Evolutionary conservation across 495 filamentous ascomycete species (phyloP).

Genomic region (Penicillium simplicissimum): DNA sequence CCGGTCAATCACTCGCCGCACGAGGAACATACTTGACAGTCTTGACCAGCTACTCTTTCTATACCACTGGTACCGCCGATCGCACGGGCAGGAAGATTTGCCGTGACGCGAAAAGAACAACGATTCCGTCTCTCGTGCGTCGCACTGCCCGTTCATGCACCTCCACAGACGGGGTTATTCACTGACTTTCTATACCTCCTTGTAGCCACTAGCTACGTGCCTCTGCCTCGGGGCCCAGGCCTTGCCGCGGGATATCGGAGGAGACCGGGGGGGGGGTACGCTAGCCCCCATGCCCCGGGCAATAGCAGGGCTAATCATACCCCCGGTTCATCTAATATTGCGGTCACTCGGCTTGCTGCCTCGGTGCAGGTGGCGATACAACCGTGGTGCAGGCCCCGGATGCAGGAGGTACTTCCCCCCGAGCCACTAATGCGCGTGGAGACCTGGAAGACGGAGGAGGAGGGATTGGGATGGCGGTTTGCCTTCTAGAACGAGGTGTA

Average conservation of each 20-base stretch:
- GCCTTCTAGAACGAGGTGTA: slow-evolving; percentile 30
- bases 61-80: background rate
- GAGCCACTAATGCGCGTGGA: slow-evolving; percentile 37
- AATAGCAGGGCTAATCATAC: background rate
- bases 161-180: background rate
- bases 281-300: background rate
- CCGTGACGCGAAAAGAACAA: background rate
- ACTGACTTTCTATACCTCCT: too few relatives aligned
- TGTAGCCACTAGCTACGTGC: too few relatives aligned
- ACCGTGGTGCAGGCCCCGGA: slow-evolving; percentile 24
- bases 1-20: background rate
- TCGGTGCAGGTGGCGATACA: slow-evolving; percentile 6
- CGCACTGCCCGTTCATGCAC: slow-evolving; percentile 2
- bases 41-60: background rate
- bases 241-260: background rate
- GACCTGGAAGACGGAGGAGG: slow-evolving; percentile 24
- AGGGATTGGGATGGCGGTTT: slow-evolving; percentile 18
- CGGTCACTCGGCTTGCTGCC: background rate
- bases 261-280: background rate
- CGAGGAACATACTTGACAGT: background rate
- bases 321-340: slow-evolving; percentile 4
- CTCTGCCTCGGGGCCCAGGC: too few relatives aligned
- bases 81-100: background rate
- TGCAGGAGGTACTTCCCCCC: slow-evolving; percentile 39
- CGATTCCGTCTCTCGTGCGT: background rate